A percentile compares a stretch with the other conserved stretches of the same genome.
Conservation (phyloP, 139 green algal genomes). For the Ettlia oleoabundans region DNA sequence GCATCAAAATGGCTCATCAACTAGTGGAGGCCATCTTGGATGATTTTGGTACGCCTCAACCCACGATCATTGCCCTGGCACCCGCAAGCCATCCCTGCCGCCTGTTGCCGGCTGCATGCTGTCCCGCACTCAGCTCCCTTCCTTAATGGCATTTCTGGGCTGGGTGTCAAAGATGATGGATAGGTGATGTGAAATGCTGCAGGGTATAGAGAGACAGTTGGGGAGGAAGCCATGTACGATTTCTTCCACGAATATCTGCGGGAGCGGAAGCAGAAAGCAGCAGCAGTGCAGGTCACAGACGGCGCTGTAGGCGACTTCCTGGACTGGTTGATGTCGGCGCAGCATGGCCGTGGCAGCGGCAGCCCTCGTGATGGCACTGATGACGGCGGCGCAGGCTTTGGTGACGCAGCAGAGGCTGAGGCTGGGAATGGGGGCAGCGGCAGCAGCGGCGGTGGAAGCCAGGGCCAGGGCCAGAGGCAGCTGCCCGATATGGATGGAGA, state of each 20-base stretch:
- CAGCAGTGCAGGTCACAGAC: not conserved
- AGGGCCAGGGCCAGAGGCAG: not conserved
- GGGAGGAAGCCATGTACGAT: slow-evolving; percentile 35
- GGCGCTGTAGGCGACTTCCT: slow-evolving; percentile 1
- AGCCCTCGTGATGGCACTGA: too few relatives aligned
- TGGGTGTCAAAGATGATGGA: too few relatives aligned
- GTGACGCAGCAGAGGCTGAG: too few relatives aligned
- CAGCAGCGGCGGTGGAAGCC: not conserved
- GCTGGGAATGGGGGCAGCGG: too few relatives aligned
- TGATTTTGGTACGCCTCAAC: slow-evolving; percentile 1
- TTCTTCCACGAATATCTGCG: slow-evolving; percentile 24
- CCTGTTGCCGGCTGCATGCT: too few relatives aligned
- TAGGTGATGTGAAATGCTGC: too few relatives aligned
- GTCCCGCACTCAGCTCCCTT: too few relatives aligned
- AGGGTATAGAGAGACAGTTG: slow-evolving; percentile 43
- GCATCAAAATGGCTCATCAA: not conserved
- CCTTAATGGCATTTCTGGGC: too few relatives aligned
- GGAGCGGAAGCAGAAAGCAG: not conserved
- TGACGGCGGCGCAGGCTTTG: too few relatives aligned
- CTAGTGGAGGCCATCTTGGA: not conserved
- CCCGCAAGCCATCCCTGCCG: too few relatives aligned
- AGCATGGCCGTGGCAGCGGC: too few relatives aligned
- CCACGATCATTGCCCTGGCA: too few relatives aligned
- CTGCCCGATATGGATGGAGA: not conserved
- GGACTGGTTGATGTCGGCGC: slow-evolving; percentile 16